phyloP scores from a whole-genome alignment of 2,329 filamentous ascomycete species.

The Alternaria sp. region DNA sequence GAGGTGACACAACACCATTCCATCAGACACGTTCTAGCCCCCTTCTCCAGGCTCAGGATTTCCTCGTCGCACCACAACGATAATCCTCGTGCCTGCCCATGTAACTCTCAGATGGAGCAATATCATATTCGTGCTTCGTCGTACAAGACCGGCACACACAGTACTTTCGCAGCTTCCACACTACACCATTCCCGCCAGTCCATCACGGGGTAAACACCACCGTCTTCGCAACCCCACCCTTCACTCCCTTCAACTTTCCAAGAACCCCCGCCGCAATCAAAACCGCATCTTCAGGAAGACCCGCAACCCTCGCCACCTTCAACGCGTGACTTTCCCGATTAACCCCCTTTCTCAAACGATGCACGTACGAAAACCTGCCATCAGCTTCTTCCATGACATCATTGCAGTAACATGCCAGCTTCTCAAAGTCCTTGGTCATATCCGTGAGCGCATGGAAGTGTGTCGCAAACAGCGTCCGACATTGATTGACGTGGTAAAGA shows the following conservation, averaged over 20 bases:
- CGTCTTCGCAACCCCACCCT: background rate
- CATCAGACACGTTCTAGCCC: background rate
- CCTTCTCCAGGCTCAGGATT: background rate
- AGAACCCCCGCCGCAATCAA: slow-evolving; percentile 70
- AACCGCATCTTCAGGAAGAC: slow-evolving; percentile 77
- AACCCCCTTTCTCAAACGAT: slow-evolving; percentile 80
- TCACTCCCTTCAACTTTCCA: slow-evolving; percentile 31
- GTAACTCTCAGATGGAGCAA: background rate
- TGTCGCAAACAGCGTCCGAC: slow-evolving; percentile 88
- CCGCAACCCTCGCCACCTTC: slow-evolving; percentile 88
- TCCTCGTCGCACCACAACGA: background rate
- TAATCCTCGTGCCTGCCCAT: background rate
- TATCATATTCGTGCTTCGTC: background rate
- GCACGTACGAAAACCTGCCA: slow-evolving; percentile 79
- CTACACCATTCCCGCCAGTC: background rate
- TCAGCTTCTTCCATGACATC: slow-evolving; percentile 78
- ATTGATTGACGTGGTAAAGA: slow-evolving; percentile 77
- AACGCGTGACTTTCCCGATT: slow-evolving; percentile 90
- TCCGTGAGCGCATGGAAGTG: slow-evolving; percentile 90
- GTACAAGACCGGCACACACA: background rate
- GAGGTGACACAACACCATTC: background rate
- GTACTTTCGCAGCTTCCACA: background rate
- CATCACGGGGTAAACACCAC: background rate
- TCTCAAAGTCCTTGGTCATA: slow-evolving; percentile 68
- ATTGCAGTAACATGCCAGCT: slow-evolving; percentile 82